phyloP scores from a whole-genome alignment of 2,329 filamentous ascomycete species.

The Stemphylium beticola region DNA sequence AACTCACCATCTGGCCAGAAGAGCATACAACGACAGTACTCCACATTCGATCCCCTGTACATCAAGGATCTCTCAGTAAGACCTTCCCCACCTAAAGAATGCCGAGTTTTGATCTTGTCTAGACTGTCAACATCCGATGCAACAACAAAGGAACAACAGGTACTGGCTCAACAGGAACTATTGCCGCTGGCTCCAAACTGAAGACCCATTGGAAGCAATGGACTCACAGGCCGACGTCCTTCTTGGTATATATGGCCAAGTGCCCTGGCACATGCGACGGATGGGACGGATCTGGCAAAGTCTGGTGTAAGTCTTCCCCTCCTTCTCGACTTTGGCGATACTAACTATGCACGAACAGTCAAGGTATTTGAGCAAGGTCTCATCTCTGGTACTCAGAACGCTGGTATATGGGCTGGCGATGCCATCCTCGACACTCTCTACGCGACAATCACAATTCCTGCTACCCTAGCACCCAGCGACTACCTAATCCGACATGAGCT shows the following conservation, averaged over 20 bases:
- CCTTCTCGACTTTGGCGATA: constrained; percentile 24
- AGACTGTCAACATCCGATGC: constrained; percentile 41
- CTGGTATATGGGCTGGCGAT: constrained; percentile 58
- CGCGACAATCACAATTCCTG: constrained; percentile 60
- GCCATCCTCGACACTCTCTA: constrained; percentile 54
- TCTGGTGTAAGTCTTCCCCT: constrained; percentile 49
- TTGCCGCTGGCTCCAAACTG: constrained; percentile 57
- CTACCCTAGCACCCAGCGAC: constrained; percentile 56
- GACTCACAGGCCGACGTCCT: constrained; percentile 63
- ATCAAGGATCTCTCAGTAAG: constrained; percentile 36
- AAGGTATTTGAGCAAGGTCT: constrained; percentile 64
- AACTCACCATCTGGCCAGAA: constrained; percentile 35
- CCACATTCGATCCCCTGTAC: constrained; percentile 32
- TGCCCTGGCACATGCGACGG: constrained; percentile 55
- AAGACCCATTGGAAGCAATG: constrained; percentile 62
- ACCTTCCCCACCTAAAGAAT: background rate
- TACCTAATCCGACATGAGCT: constrained; percentile 65
- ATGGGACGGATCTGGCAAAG: constrained; percentile 58
- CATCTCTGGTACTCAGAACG: constrained; percentile 53
- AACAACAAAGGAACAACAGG: constrained; percentile 38
- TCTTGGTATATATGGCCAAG: constrained; percentile 61
- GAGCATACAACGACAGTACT: constrained; percentile 39
- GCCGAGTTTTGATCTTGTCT: constrained; percentile 1
- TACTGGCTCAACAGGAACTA: constrained; percentile 50
- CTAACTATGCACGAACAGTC: constrained; percentile 34